Conservation (phyloP, 345 rosid genomes). For the Reutealis trisperma region DNA sequence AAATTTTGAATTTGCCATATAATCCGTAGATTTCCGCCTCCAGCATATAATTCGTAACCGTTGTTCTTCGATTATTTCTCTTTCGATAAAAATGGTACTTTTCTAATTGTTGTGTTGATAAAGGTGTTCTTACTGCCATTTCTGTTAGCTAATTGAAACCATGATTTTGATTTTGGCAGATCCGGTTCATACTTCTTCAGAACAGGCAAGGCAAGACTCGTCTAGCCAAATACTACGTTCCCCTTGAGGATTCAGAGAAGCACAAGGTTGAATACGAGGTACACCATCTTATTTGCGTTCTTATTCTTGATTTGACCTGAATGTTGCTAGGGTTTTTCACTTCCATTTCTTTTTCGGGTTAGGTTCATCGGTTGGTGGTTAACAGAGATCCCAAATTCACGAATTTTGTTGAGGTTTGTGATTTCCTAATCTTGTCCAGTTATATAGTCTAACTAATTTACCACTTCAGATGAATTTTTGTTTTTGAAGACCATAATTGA, state of each 20-base stretch:
- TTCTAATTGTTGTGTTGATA: neutral
- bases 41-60: neutral
- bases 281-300: neutral
- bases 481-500: neutral
- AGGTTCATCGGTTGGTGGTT: conserved; percentile 98
- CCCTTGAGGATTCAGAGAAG: conserved; percentile 97
- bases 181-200: conserved; percentile 96
- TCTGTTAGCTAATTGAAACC: neutral
- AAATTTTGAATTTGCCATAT: neutral
- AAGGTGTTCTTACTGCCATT: neutral
- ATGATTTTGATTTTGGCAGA: conserved; percentile 43
- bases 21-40: neutral
- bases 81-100: conserved; percentile 11
- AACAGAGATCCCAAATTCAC: conserved; percentile 94
- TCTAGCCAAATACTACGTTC: conserved; percentile 96
- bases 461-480: neutral
- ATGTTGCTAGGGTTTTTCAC: neutral
- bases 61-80: neutral
- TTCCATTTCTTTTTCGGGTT: neutral
- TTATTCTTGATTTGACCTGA: neutral
- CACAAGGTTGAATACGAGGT: conserved; percentile 99
- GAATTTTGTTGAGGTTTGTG: conserved; percentile 90
- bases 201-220: conserved; percentile 99
- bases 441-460: neutral
- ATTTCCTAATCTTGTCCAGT: neutral